Conservation (phyloP, 805 yeast species). For the Candida awuae region DNA sequence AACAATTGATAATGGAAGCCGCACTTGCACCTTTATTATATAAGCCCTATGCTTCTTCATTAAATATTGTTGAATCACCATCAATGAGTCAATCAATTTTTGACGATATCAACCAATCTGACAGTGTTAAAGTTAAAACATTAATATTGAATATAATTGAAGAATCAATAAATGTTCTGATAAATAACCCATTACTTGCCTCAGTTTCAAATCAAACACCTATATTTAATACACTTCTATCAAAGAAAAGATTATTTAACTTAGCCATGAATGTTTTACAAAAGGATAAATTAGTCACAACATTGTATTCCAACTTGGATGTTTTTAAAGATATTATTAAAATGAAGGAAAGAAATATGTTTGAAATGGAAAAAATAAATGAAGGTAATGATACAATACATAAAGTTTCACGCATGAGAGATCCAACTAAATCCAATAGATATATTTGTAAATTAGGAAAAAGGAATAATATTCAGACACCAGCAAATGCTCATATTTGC, state of each 20-base stretch:
- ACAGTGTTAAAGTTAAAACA: not conserved
- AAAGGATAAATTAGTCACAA: not conserved
- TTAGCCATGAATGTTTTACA: not conserved
- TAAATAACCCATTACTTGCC: not conserved
- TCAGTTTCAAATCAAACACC: not conserved
- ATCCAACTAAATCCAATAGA: constrained; percentile 1
- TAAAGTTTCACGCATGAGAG: not conserved
- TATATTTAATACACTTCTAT: constrained; percentile 1
- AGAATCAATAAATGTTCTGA: constrained; percentile 5
- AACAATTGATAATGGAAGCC: constrained; percentile 18
- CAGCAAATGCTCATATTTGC: not conserved
- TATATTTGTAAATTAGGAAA: not conserved
- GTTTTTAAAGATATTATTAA: not conserved
- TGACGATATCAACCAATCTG: not conserved
- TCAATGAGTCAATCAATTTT: no score
- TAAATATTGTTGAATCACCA: no score
- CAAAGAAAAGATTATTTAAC: constrained; percentile 4
- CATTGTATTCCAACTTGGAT: not conserved
- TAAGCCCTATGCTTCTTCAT: not conserved
- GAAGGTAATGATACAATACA: not conserved
- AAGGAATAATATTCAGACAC: not conserved
- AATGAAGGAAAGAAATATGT: not conserved
- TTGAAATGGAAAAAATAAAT: not conserved
- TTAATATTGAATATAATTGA: not conserved
- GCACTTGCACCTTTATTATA: constrained; percentile 18